Evolutionary conservation across 148 eudicot genomes (phyloP).

Genomic region (Hydrangea macrophylla): DNA sequence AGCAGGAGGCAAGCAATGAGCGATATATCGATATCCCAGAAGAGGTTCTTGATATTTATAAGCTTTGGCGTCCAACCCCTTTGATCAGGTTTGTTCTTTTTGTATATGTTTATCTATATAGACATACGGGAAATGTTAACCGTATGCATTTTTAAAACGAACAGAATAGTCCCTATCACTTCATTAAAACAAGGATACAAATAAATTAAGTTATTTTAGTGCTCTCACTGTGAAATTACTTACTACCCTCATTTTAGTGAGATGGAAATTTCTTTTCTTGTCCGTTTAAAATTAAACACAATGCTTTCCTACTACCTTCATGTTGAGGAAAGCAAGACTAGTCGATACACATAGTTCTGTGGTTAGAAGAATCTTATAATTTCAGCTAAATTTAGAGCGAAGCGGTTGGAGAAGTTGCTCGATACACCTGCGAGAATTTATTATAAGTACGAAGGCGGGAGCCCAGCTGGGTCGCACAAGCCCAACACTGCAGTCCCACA

Average conservation of each 20-base stretch:
- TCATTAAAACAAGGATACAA: too few relatives aligned
- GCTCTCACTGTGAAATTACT: too few relatives aligned
- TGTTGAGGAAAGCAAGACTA: too few relatives aligned
- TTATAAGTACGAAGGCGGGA: slow-evolving; percentile 92
- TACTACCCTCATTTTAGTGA: background rate
- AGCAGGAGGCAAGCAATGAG: slow-evolving; percentile 73
- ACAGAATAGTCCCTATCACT: too few relatives aligned
- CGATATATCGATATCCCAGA: slow-evolving; percentile 77
- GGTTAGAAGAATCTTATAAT: slow-evolving; percentile 11
- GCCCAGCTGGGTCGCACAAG: slow-evolving; percentile 98
- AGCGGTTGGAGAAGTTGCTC: slow-evolving; percentile 91
- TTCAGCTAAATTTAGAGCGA: slow-evolving; percentile 57
- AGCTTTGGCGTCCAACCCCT: slow-evolving; percentile 96
- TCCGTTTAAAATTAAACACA: background rate
- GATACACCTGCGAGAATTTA: slow-evolving; percentile 91
- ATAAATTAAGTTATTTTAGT: too few relatives aligned
- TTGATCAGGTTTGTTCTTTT: slow-evolving; percentile 63
- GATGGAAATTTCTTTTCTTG: background rate
- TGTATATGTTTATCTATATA: too few relatives aligned
- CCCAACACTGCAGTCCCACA: slow-evolving; percentile 95
- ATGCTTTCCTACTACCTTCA: too few relatives aligned
- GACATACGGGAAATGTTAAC: too few relatives aligned
- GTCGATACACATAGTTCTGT: background rate
- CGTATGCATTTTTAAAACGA: too few relatives aligned
- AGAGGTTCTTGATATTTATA: slow-evolving; percentile 74